phyloP scores from a whole-genome alignment of 1,284 basidiomycete genomes.

The Sphaerobolus stellatus region DNA sequence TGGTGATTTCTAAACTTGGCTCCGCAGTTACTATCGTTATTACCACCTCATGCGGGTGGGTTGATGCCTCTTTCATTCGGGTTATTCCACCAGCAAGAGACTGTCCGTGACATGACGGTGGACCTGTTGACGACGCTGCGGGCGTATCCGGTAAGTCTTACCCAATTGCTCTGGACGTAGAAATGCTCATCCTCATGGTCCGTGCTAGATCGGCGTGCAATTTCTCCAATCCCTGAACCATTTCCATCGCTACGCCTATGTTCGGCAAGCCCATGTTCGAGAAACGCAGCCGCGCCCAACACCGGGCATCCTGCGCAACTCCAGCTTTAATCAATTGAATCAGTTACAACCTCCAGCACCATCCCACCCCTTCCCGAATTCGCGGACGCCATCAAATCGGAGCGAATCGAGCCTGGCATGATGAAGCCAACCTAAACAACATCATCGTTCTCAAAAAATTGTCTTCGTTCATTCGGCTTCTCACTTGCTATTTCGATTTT shows the following conservation, averaged over 20 bases:
- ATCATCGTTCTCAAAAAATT: not conserved
- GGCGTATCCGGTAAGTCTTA: conserved; percentile 62
- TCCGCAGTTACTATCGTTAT: conserved; percentile 74
- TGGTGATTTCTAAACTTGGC: too few relatives aligned
- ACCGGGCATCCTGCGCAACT: conserved; percentile 19
- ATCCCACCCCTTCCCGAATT: conserved; percentile 32
- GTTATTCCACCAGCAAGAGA: conserved; percentile 81
- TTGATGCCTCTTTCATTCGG: conserved; percentile 85
- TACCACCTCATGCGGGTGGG: conserved; percentile 81
- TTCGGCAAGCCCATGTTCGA: conserved; percentile 66
- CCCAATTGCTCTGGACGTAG: not conserved
- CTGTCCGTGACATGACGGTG: conserved; percentile 75
- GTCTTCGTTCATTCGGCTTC: not conserved
- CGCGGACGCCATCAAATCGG: conserved; percentile 47
- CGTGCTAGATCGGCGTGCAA: conserved; percentile 75
- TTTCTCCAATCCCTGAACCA: conserved; percentile 86
- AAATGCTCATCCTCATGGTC: conserved; percentile 7
- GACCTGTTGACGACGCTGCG: conserved; percentile 82
- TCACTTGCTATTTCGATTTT: too few relatives aligned
- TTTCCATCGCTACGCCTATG: conserved; percentile 87
- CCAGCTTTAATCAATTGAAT: conserved; percentile 39
- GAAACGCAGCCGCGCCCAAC: conserved; percentile 36
- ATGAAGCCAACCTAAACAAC: conserved; percentile 21
- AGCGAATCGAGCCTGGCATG: conserved; percentile 48
- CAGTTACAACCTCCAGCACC: conserved; percentile 17